These are phyloP conservation scores for Lepidopterella palustris DNA, from an alignment of 495 filamentous ascomycete species.

Conservation along the genomic window DNA sequence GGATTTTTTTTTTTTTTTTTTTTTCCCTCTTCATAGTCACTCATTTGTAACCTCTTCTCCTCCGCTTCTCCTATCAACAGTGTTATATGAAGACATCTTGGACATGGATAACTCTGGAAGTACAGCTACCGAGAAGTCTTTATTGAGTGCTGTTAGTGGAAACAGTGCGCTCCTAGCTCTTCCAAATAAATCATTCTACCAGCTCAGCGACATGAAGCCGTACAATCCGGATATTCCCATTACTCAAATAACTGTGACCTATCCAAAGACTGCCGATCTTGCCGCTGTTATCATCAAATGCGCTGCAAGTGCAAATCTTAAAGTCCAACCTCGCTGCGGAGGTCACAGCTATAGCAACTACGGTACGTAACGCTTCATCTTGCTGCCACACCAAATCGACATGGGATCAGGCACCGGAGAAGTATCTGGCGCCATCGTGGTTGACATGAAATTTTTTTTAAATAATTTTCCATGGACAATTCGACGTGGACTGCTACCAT, in stretches of 20 bases:
- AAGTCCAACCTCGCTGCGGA: conserved; percentile 28
- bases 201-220: conserved; percentile 24
- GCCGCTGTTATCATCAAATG: conserved; percentile 29
- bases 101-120: conserved; percentile 18
- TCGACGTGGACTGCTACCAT: conserved; percentile 26
- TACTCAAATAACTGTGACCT: conserved; percentile 25
- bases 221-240: conserved; percentile 28
- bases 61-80: no score
- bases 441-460: conserved; percentile 44
- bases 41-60: no score
- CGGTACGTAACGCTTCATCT: conserved; percentile 6
- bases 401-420: not conserved
- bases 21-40: no score
- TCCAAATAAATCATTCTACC: conserved; percentile 13
- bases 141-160: conserved; percentile 21
- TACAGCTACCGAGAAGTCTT: conserved; percentile 16
- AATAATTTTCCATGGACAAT: conserved; percentile 40
- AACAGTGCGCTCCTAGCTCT: conserved; percentile 15
- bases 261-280: conserved; percentile 25
- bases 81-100: no score
- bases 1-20: no score
- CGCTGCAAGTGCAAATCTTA: conserved; percentile 20
- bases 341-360: conserved; percentile 31
- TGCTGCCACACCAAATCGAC: not conserved
- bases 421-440: conserved; percentile 31